Evolutionary conservation across 2,329 filamentous ascomycete genomes (phyloP).

Genomic region (Xylariaceae sp.): DNA sequence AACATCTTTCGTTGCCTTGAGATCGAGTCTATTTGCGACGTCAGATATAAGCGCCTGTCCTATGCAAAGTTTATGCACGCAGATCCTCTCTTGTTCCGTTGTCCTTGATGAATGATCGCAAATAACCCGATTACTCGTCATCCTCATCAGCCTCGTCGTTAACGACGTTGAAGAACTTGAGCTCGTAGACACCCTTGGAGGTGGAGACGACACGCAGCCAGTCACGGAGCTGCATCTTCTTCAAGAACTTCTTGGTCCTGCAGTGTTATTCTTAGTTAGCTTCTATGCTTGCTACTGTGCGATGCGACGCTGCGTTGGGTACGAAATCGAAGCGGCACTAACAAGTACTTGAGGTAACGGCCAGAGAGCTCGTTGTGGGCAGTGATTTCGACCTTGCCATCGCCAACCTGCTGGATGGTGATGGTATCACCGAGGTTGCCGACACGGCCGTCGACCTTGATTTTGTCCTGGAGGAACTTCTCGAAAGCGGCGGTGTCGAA

Average conservation of each 20-base stretch:
- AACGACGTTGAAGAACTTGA: constrained; percentile 99
- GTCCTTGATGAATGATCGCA: constrained; percentile 12
- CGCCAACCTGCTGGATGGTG: constrained; percentile 86
- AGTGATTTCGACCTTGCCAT: constrained; percentile 98
- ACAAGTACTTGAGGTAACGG: constrained; percentile 99
- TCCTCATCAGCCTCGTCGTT: constrained; percentile 98
- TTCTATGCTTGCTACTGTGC: not conserved
- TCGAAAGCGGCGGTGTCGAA: constrained; percentile 98
- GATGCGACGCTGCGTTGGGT: not conserved
- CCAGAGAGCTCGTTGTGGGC: constrained; percentile 98
- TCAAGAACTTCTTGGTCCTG: constrained; percentile 99
- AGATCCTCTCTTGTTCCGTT: constrained; percentile 15
- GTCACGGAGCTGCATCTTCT: constrained; percentile 99
- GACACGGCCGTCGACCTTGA: constrained; percentile 99
- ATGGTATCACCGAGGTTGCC: constrained; percentile 97
- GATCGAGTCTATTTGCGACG: constrained; percentile 34
- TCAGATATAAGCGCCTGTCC: constrained; percentile 28
- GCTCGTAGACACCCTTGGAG: constrained; percentile 97
- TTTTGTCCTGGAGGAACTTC: constrained; percentile 99
- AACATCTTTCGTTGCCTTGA: constrained; percentile 26
- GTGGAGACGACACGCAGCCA: constrained; percentile 99
- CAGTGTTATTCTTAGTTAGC: constrained; percentile 3
- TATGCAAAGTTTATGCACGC: constrained; percentile 32
- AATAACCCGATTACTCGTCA: constrained; percentile 77
- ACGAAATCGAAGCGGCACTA: constrained; percentile 49